Percentiles rank a stretch among this genome's conserved stretches.
Evolutionary conservation across 306 rosid species (phyloP).

Genomic region (Urtica urens): DNA sequence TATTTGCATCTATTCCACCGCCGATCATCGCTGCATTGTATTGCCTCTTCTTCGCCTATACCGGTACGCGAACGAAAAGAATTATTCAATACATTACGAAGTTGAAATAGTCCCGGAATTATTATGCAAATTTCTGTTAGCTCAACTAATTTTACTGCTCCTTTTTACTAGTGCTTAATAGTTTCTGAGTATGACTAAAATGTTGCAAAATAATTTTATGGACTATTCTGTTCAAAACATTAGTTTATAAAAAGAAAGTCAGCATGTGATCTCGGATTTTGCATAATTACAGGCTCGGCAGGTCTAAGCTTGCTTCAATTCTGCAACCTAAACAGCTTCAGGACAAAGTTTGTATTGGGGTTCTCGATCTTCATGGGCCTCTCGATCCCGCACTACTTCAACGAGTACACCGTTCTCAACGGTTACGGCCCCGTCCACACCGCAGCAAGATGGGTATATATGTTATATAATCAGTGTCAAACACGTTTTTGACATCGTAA

Average conservation of each 20-base stretch:
- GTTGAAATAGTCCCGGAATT: no score
- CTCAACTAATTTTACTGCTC: no score
- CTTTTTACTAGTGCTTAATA: no score
- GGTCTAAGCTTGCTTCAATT: constrained; percentile 83
- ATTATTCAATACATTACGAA: no score
- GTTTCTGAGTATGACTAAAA: no score
- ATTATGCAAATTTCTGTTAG: no score
- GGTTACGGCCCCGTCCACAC: constrained; percentile 94
- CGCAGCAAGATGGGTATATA: constrained; percentile 68
- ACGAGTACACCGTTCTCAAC: constrained; percentile 67
- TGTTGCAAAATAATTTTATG: no score
- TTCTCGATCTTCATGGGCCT: constrained; percentile 87
- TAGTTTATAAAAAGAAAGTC: no score
- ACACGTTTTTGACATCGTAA: no score
- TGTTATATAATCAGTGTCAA: no score
- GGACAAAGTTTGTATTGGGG: constrained; percentile 68
- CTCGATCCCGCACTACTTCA: constrained; percentile 89
- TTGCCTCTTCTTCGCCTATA: constrained; percentile 93
- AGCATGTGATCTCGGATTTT: no score
- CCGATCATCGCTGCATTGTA: constrained; percentile 80
- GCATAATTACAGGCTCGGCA: constrained; percentile 53
- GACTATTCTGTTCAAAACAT: no score
- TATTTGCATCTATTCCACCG: constrained; percentile 91
- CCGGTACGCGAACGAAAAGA: constrained; percentile 41
- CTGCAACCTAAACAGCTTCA: constrained; percentile 84